Conservation (phyloP, 257 asterid genomes). For the Solanum dulcamara region DNA sequence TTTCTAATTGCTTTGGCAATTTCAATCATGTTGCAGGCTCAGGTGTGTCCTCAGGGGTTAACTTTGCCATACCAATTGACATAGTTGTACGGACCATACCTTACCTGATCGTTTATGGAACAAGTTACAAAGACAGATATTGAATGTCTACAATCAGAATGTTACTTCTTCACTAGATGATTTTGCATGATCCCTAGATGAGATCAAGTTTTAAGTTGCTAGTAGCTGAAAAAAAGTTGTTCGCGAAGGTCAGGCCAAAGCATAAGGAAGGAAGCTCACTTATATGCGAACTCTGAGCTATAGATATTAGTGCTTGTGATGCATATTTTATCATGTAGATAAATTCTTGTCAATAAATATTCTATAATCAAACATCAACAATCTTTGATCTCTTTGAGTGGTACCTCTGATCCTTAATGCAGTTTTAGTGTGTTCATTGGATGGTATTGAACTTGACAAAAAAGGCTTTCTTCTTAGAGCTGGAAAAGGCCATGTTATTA, state of each 20-base stretch:
- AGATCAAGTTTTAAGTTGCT: not conserved
- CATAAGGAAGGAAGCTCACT: not conserved
- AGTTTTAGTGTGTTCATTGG: not conserved
- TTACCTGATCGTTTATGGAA: conserved; percentile 70
- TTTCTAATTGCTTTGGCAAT: not conserved
- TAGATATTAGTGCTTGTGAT: not conserved
- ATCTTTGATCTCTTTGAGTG: not conserved
- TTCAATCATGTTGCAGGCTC: conserved; percentile 39
- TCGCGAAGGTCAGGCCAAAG: not conserved
- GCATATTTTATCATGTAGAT: not conserved
- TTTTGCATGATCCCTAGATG: no score
- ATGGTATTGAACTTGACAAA: not conserved
- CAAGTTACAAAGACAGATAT: conserved; percentile 35
- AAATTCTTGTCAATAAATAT: not conserved
- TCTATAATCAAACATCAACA: not conserved
- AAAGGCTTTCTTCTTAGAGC: not conserved
- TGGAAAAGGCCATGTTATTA: not conserved
- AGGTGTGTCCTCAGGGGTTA: conserved; percentile 83
- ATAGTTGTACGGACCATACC: conserved; percentile 16
- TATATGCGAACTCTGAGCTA: not conserved
- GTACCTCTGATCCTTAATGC: not conserved
- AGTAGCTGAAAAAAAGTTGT: not conserved
- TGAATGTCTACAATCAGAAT: conserved; percentile 3
- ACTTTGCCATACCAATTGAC: conserved; percentile 78
- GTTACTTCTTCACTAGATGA: not conserved